Evolutionary conservation across 352 stramenopile genomes (phyloP), one percentile per base, ranked within the genome.

Genomic region (Phytophthora ramorum): DNA sequence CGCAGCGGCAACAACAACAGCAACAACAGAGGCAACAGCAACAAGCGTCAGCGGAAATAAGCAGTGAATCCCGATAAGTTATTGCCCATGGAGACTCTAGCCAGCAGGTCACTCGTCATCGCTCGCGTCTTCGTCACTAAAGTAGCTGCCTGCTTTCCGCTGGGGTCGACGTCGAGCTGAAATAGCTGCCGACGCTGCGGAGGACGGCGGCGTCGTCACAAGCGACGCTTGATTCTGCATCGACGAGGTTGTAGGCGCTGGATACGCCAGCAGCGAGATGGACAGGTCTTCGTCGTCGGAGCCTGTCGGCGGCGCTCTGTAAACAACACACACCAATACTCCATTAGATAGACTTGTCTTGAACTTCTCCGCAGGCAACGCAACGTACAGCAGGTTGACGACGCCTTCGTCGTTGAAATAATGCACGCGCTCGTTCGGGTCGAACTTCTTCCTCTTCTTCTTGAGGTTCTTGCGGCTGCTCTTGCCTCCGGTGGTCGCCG

Each of bases 71-170:
- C 52, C 37, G 56, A 66, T 78, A 73, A 67, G 43, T 75, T 78
- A 69, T 66, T 78, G 57, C 34, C 57, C 63, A 59, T 24, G 22
- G 22, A 32, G 26, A 32, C 26, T 32, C 22, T 24, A 24, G 19
- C 46, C 40, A 30, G 17, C 14, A 20, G 17, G 9, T 69, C 46
- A 78, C 52, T 87, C 81, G 3, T 76, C 71, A 43, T 91, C 85
- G 53, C 81, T 92, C 8, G 79, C 81, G 28, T 90, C 85, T 52
- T 94, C 85, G 55, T 93, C 85, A 37, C 85, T 94, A 34, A 94
- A 94, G 65, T 94, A 94, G 22, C 66, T 75, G 22, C 44, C 79
- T 20, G 73, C 37, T 40, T 82, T 84, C 8, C 71, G 69, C 32
- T 77, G 74, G 7, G 75, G 69, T 22, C 73, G 73, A 30, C 66